phyloP scores from a whole-genome alignment of 1,139 yeast species.

The Blastobotrys raffinosifermentans region DNA sequence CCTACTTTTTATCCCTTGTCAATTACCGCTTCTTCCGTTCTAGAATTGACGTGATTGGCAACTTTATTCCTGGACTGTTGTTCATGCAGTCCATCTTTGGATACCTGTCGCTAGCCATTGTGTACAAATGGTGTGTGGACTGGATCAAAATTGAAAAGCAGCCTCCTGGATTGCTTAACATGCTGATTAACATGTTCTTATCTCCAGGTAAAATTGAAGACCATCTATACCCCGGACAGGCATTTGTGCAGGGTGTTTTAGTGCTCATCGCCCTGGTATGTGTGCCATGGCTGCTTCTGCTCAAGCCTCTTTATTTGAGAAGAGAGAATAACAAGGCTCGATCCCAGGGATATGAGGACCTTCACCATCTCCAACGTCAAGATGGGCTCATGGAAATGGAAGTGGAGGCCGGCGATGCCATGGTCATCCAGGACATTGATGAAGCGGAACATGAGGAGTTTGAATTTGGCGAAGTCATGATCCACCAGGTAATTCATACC shows the following conservation, averaged over 20 bases:
- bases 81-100: constrained; percentile 98
- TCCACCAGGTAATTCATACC: constrained; percentile 97
- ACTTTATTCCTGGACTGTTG: constrained; percentile 86
- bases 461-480: constrained; percentile 87
- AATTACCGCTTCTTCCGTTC: constrained; percentile 71
- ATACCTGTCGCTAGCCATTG: constrained; percentile 71
- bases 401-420: constrained; percentile 30
- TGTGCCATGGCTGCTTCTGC: constrained; percentile 88
- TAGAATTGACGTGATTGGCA: constrained; percentile 80
- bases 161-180: constrained; percentile 90
- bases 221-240: constrained; percentile 78
- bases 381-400: constrained; percentile 27
- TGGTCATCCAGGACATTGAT: constrained; percentile 30
- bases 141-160: constrained; percentile 72
- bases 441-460: constrained; percentile 49
- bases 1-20: constrained; percentile 76
- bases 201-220: constrained; percentile 88
- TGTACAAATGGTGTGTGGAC: constrained; percentile 92
- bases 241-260: constrained; percentile 65
- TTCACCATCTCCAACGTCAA: constrained; percentile 19
- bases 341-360: constrained; percentile 27
- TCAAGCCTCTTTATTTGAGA: constrained; percentile 77
- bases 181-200: constrained; percentile 93
- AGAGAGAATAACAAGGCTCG: constrained; percentile 34
- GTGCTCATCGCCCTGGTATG: constrained; percentile 76